Conservation (phyloP, 2,329 filamentous ascomycete genomes). For the Hymenoscyphus infarciens region DNA sequence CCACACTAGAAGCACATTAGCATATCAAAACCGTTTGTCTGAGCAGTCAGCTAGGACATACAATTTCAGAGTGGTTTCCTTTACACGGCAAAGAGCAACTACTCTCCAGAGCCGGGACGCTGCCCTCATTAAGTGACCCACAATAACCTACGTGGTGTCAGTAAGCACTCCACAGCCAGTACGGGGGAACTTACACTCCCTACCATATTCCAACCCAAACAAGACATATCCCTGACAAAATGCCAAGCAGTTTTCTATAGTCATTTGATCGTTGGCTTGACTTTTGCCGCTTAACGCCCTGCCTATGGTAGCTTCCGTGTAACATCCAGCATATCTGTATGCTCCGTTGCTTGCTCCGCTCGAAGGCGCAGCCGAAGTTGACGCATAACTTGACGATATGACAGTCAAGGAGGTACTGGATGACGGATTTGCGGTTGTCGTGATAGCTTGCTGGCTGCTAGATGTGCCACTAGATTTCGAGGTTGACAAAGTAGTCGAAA, state of each 20-base stretch:
- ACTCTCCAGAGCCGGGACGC: conserved; percentile 27
- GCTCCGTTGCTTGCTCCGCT: conserved; percentile 15
- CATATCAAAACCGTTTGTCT: conserved; percentile 20
- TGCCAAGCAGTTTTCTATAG: conserved; percentile 31
- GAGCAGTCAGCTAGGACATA: neutral
- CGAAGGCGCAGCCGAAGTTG: conserved; percentile 10
- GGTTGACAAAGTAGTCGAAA: neutral
- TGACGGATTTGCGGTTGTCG: neutral
- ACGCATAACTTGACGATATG: conserved; percentile 10
- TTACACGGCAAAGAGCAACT: conserved; percentile 21
- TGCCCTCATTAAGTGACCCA: conserved; percentile 25
- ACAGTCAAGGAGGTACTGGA: neutral
- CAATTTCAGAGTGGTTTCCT: conserved; percentile 31
- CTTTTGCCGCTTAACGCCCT: conserved; percentile 24
- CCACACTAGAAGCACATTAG: conserved; percentile 20
- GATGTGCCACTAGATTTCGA: neutral
- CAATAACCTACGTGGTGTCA: conserved; percentile 26
- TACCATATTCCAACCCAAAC: conserved; percentile 38
- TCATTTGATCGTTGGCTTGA: conserved; percentile 28
- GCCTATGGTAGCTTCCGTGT: conserved; percentile 25
- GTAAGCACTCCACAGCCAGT: neutral
- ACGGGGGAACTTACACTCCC: conserved; percentile 28
- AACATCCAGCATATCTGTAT: conserved; percentile 29
- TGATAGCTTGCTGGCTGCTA: neutral
- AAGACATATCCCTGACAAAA: conserved; percentile 32